These are phyloP conservation scores for Pueraria montana DNA, from an alignment of 306 rosid genomes.

Conservation along the genomic window DNA sequence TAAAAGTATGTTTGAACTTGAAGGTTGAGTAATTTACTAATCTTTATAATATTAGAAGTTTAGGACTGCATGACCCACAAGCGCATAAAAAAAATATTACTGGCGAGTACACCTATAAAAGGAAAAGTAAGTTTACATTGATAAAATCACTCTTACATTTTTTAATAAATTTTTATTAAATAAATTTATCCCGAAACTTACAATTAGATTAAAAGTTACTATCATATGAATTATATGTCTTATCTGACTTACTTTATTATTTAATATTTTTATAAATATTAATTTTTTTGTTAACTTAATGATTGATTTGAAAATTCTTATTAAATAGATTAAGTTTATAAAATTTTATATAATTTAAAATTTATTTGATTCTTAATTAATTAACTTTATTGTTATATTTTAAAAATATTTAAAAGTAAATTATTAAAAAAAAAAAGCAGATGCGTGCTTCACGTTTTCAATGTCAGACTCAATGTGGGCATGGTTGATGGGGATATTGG, in stretches of 20 bases:
- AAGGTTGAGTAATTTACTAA: not conserved
- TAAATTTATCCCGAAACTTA: not conserved
- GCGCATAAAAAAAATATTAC: no score
- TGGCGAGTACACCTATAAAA: no score
- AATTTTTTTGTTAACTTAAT: no score
- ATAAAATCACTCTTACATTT: no score
- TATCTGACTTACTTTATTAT: no score
- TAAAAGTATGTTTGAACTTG: not conserved
- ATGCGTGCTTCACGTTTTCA: conserved; percentile 37
- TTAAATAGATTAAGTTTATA: not conserved
- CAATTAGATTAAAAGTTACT: no score
- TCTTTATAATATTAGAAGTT: not conserved
- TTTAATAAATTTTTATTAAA: no score
- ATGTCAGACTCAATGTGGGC: not conserved
- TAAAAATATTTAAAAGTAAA: not conserved
- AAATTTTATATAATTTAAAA: not conserved
- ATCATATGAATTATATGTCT: not conserved
- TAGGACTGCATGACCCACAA: no score
- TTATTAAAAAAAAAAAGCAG: not conserved
- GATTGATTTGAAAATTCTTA: not conserved
- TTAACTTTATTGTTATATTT: not conserved
- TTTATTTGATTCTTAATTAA: not conserved
- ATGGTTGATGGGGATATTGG: conserved; percentile 26
- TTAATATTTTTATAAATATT: no score
- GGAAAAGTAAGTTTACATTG: no score